Evolutionary conservation across 352 stramenopile genomes (phyloP), one percentile per base, ranked within the genome.

Genomic region (Pythium aquatile): DNA sequence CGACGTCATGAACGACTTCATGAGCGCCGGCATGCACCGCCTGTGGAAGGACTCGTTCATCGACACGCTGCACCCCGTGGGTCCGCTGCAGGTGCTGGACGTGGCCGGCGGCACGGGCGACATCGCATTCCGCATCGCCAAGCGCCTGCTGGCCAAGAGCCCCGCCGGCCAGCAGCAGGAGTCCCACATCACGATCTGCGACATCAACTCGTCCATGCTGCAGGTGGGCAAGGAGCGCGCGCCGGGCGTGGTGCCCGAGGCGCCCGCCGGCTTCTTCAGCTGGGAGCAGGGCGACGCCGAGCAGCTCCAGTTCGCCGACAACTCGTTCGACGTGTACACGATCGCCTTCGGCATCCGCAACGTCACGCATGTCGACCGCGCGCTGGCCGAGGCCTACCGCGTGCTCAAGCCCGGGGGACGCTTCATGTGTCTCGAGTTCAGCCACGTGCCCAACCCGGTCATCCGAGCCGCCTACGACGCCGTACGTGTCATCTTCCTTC

Each of bases 1-100:
- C 59, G 98, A 99, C 79, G 77, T 99, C 20, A 99, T 99, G 98
- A 99, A 99, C 79, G 97, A 99, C 79, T 93, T 99, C 66, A 99
- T 99, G 97, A 98, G 87, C 66, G 96, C 85, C 46, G 97, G 92
- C 58, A 88, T 97, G 83, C 91, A 97, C 73, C 86, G 97, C 29
- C 68, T 98, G 26, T 99, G 97, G 97, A 99, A 99, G 69, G 97
- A 99, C 75, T 81, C 97, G 55, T 96, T 99, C 73, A 90, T 98
- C 51, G 77, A 94, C 61, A 88, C 81, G 69, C 63, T 96, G 51
- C 78, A 91, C 56, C 87, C 87, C 0, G 73, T 94, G 26, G 83
- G 83, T 0, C 83, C 85, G 8, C 74, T 96, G 9, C 75, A 77
- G 46, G 85, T 88, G 54, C 75, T 99, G 29, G 97, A 99, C 76